Conservation (phyloP, 192 early-diverging fungal genomes). For the Glomus cerebriforme region DNA sequence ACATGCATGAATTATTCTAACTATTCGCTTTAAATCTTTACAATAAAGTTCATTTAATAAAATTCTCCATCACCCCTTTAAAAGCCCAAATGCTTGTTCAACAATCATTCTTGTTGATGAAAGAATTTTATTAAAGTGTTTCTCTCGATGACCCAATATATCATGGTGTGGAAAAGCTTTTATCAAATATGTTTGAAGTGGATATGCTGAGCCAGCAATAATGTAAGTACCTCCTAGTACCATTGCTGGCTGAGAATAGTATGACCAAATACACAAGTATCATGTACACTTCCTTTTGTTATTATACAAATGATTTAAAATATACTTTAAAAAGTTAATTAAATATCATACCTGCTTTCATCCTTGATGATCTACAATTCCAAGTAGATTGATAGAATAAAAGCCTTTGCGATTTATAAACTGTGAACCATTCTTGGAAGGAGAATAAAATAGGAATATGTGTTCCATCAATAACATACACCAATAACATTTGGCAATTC, state of each 20-base stretch:
- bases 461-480: conserved; percentile 1
- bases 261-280: neutral
- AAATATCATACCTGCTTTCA: no score
- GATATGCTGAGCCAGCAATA: neutral
- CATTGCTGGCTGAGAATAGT: neutral
- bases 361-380: neutral
- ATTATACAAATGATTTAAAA: neutral
- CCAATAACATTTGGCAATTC: neutral
- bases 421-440: neutral
- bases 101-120: neutral
- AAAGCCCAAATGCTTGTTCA: neutral
- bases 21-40: neutral
- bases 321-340: no score
- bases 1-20: conserved; percentile 4
- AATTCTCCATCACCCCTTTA: neutral
- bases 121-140: neutral
- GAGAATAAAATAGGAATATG: neutral
- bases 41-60: neutral
- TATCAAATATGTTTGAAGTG: neutral
- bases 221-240: neutral
- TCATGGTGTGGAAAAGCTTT: neutral
- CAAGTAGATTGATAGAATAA: neutral
- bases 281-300: neutral
- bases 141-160: neutral
- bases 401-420: conserved; percentile 8